Evolutionary conservation across 2,329 filamentous ascomycete species (phyloP).

Genomic region (Aspergillus fumigatus): DNA sequence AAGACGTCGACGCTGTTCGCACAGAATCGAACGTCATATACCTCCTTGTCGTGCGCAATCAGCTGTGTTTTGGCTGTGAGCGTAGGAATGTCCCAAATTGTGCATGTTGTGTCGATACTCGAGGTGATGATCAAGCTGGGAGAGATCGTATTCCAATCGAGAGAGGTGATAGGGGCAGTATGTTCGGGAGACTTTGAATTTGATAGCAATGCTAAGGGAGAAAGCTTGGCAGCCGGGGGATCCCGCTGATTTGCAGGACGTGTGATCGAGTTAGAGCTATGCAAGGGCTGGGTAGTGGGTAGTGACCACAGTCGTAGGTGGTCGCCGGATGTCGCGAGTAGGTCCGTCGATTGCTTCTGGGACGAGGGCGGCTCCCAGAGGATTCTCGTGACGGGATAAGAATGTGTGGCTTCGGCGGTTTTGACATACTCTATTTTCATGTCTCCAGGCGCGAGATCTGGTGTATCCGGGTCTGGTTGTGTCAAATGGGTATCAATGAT

Average conservation of each 20-base stretch:
- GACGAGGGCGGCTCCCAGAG: constrained; percentile 94
- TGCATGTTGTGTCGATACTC: constrained; percentile 98
- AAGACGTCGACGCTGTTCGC: constrained; percentile 98
- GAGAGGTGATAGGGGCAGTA: constrained; percentile 88
- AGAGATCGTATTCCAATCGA: constrained; percentile 97
- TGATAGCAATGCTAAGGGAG: constrained; percentile 84
- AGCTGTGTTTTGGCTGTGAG: constrained; percentile 96
- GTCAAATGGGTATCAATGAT: constrained; percentile 83
- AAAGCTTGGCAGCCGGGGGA: constrained; percentile 71
- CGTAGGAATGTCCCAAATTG: constrained; percentile 98
- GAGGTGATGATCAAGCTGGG: constrained; percentile 97
- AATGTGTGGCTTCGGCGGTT: constrained; percentile 93
- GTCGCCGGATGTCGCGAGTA: constrained; percentile 91
- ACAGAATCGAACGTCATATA: constrained; percentile 97
- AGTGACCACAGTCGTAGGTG: constrained; percentile 92
- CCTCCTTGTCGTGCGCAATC: constrained; percentile 98
- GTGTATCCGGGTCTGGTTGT: constrained; percentile 64
- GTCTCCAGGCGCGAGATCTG: constrained; percentile 64
- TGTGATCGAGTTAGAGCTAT: constrained; percentile 63
- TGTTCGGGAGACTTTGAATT: constrained; percentile 99
- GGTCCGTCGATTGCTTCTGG: constrained; percentile 90
- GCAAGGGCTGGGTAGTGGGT: constrained; percentile 59
- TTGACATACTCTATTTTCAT: constrained; percentile 77
- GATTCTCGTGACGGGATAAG: constrained; percentile 92
- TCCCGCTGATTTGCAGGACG: constrained; percentile 59